Percentiles rank a stretch among this genome's conserved stretches.
phyloP scores from a whole-genome alignment of 805 yeast species.

The Myxozyma melibiosi region DNA sequence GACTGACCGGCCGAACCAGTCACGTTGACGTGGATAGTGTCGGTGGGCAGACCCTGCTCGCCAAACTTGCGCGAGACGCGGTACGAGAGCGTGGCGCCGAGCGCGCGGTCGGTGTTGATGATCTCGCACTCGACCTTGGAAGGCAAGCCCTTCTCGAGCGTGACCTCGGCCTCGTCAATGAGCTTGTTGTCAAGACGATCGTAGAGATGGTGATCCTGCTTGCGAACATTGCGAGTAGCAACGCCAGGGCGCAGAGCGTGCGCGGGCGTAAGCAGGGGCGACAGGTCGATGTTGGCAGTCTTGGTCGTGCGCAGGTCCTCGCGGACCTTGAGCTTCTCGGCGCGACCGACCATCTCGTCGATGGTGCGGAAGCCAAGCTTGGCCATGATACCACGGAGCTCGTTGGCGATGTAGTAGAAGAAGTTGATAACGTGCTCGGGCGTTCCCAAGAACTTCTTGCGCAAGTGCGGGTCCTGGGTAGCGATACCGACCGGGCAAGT shows the following conservation, averaged over 20 bases:
- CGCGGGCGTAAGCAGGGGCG: slow-evolving; percentile 95
- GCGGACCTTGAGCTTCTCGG: slow-evolving; percentile 84
- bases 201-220: slow-evolving; percentile 92
- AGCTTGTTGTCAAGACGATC: slow-evolving; percentile 93
- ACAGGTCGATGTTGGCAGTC: slow-evolving; percentile 85
- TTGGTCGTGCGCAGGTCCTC: slow-evolving; percentile 85
- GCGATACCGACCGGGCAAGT: slow-evolving; percentile 99
- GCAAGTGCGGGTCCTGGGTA: slow-evolving; percentile 92
- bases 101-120: slow-evolving; percentile 93
- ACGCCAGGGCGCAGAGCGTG: slow-evolving; percentile 96
- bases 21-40: slow-evolving; percentile 90
- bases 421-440: slow-evolving; percentile 98
- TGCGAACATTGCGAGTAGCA: slow-evolving; percentile 86
- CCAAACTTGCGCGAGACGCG: slow-evolving; percentile 92
- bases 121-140: slow-evolving; percentile 92
- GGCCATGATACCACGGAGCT: slow-evolving; percentile 91
- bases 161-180: slow-evolving; percentile 92
- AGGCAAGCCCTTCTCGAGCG: slow-evolving; percentile 95
- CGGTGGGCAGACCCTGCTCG: slow-evolving; percentile 90
- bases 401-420: slow-evolving; percentile 92
- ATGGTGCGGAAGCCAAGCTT: slow-evolving; percentile 91
- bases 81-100: slow-evolving; percentile 93
- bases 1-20: slow-evolving; percentile 97
- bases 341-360: slow-evolving; percentile 97
- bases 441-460: slow-evolving; percentile 91